phyloP scores from a whole-genome alignment of 1,284 basidiomycete species.

The Austroboletus olivaceoglutinosus region DNA sequence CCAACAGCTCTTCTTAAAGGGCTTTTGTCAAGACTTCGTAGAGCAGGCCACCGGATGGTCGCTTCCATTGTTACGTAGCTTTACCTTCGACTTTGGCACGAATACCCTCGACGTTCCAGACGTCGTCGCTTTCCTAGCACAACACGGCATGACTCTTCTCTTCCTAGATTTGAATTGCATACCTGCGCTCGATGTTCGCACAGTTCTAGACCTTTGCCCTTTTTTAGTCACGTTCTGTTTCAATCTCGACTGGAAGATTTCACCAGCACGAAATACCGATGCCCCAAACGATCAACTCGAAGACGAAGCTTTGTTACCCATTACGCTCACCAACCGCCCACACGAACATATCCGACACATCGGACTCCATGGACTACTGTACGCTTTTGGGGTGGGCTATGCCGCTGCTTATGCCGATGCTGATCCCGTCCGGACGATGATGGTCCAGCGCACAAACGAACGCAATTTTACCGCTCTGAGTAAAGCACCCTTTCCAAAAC shows the following conservation, averaged over 20 bases:
- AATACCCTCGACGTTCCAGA: constrained; percentile 56
- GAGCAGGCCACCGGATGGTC: constrained; percentile 67
- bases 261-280: constrained; percentile 32
- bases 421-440: constrained; percentile 44
- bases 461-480: constrained; percentile 58
- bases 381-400: constrained; percentile 66
- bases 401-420: constrained; percentile 39
- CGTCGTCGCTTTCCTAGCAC: constrained; percentile 51
- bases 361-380: constrained; percentile 64
- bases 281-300: constrained; percentile 26
- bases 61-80: constrained; percentile 52
- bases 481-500: constrained; percentile 54
- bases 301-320: constrained; percentile 30
- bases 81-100: constrained; percentile 53
- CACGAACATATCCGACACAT: constrained; percentile 58
- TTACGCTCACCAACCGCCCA: constrained; percentile 46
- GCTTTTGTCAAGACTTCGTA: constrained; percentile 58
- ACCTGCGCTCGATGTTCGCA: constrained; percentile 50
- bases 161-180: constrained; percentile 64
- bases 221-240: constrained; percentile 60
- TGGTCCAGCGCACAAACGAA: constrained; percentile 60
- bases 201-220: constrained; percentile 61
- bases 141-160: constrained; percentile 54
- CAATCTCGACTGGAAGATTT: constrained; percentile 66
- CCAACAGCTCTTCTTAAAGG: constrained; percentile 58